Evolutionary conservation across 129 eudicot species (phyloP).

Genomic region (Flaveria brownii): DNA sequence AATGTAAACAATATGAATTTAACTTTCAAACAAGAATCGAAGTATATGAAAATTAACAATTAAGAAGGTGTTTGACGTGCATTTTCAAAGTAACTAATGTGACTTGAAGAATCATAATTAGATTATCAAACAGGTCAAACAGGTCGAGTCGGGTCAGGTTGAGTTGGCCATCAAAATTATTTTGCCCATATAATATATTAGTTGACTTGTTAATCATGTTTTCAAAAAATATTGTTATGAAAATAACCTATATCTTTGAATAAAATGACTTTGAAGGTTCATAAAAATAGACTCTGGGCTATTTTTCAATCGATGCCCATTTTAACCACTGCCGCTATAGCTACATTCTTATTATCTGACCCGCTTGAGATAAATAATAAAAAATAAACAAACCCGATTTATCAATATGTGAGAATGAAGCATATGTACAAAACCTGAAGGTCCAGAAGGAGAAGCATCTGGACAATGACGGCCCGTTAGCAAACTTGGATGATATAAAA

Average conservation of each 20-base stretch:
- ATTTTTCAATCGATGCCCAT: neutral
- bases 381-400: neutral
- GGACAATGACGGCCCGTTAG: slow-evolving; percentile 84
- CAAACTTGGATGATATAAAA: slow-evolving; percentile 87
- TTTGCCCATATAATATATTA: neutral
- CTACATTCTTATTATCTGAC: neutral
- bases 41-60: neutral
- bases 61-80: neutral
- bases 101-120: neutral
- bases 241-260: neutral
- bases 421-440: slow-evolving; percentile 58
- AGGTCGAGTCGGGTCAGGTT: neutral
- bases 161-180: neutral
- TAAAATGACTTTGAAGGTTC: neutral
- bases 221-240: neutral
- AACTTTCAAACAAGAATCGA: slow-evolving; percentile 13
- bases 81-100: neutral
- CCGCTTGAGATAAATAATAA: neutral
- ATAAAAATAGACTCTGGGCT: neutral
- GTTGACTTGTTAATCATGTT: neutral
- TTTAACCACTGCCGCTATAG: neutral
- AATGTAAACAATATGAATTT: slow-evolving; percentile 15
- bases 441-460: slow-evolving; percentile 95
- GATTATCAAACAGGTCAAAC: neutral
- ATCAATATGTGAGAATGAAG: neutral